Evolutionary conservation across 2,329 filamentous ascomycete species (phyloP).

Genomic region (Ascochyta lentis): DNA sequence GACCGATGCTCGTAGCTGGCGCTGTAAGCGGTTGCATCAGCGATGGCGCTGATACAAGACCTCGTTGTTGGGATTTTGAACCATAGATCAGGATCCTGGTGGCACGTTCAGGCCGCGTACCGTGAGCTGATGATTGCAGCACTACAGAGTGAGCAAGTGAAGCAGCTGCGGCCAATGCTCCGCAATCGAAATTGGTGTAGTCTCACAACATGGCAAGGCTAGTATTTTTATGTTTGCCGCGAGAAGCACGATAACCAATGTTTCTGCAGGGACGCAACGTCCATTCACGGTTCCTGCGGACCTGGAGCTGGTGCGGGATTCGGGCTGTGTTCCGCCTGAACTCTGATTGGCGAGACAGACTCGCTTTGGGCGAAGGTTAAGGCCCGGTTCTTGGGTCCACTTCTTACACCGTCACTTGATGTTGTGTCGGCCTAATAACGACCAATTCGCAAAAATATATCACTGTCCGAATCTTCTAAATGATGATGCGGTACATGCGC

Average conservation of each 20-base stretch:
- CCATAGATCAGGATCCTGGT: constrained; percentile 31
- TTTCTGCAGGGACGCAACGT: constrained; percentile 20
- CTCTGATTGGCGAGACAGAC: constrained; percentile 32
- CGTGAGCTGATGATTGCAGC: constrained; percentile 18
- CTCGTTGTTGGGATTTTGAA: constrained; percentile 40
- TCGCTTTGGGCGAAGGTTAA: constrained; percentile 19
- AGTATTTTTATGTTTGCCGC: constrained; percentile 34
- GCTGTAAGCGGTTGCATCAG: constrained; percentile 36
- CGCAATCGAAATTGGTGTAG: constrained; percentile 6
- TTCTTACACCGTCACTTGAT: constrained; percentile 20
- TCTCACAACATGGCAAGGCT: constrained; percentile 8
- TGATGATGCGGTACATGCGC: constrained; percentile 1
- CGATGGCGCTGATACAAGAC: constrained; percentile 35
- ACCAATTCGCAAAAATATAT: constrained; percentile 6
- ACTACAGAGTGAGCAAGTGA: constrained; percentile 4
- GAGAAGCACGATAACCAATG: constrained; percentile 40
- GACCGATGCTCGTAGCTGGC: constrained; percentile 11
- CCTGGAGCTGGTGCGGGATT: constrained; percentile 21
- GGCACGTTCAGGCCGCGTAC: constrained; percentile 2
- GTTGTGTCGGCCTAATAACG: constrained; percentile 10
- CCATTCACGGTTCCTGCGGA: constrained; percentile 11
- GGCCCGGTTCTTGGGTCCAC: constrained; percentile 23
- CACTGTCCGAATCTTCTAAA: background rate
- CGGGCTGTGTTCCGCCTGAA: constrained; percentile 13
- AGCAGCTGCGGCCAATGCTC: constrained; percentile 7